Conservation (phyloP, 176 grass and related monocot species). For the Oryza punctata region DNA sequence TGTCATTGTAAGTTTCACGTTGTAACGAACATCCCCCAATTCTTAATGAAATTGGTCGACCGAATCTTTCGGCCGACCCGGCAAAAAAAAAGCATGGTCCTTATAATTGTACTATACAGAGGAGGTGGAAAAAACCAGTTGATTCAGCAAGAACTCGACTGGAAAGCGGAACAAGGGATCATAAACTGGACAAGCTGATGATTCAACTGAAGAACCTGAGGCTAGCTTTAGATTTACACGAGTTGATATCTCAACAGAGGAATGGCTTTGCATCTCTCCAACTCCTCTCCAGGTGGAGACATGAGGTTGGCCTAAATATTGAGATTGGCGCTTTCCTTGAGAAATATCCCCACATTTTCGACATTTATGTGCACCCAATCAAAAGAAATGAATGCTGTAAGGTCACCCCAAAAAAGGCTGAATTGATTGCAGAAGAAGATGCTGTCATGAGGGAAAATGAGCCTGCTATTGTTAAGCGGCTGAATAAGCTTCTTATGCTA, state of each 20-base stretch:
- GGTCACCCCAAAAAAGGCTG: constrained; percentile 43
- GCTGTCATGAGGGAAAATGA: constrained; percentile 43
- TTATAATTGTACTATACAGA: constrained; percentile 32
- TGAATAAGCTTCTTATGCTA: constrained; percentile 69
- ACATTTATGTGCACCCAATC: constrained; percentile 56
- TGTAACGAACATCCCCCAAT: too few species aligned
- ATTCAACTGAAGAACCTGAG: constrained; percentile 59
- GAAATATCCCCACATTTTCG: constrained; percentile 61
- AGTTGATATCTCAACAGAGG: constrained; percentile 58
- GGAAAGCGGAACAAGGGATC: constrained; percentile 63
- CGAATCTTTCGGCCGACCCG: too few species aligned
- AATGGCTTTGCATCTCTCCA: constrained; percentile 59
- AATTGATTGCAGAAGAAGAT: constrained; percentile 57
- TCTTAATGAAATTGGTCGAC: too few species aligned
- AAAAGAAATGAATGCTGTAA: constrained; percentile 56
- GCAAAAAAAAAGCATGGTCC: constrained; percentile 35
- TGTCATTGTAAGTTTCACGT: too few species aligned
- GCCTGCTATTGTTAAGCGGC: constrained; percentile 18
- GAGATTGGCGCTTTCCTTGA: constrained; percentile 53
- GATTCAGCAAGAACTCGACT: constrained; percentile 59
- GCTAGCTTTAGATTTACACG: constrained; percentile 43
- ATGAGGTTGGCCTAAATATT: constrained; percentile 53
- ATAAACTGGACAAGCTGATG: constrained; percentile 63
- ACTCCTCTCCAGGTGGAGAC: constrained; percentile 58
- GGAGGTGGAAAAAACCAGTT: constrained; percentile 64